Base-by-base conservation (phyloP, 768 basidiomycete genomes). In the Chalciporus piperatus region DNA sequence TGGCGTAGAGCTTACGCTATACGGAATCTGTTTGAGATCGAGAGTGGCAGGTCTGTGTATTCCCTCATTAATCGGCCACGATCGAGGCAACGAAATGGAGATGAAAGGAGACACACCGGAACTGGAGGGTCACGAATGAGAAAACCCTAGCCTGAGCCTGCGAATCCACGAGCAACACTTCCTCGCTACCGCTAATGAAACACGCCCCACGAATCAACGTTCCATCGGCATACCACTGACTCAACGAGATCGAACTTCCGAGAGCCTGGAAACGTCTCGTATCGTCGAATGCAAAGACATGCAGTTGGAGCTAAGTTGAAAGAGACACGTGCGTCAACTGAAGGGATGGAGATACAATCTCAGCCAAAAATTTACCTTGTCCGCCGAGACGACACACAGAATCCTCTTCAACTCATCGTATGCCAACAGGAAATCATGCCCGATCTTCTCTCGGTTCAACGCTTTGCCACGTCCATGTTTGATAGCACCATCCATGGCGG, bases 341-440 rank as follows among this genome's bases (percentile, higher is more conserved):
- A 44, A 17, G 12, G 12, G 14, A n/a, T n/a, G n/a, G 12, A 14
- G 33, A 33, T 14, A 14, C 33, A 33, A 6, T 2, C 33, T 12
- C 33, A 10, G 12, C 22, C 22, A 33, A 14, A 14, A 14, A 33
- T 10, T 5, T 33, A 33, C 33, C 13, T 33, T 12, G 12, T 33
- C 14, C 14, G 6, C 33, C 14, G 33, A 12, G 33, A 33, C 33
- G 33, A 33, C 14, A 10, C 33, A 33, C 17, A 84, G 57, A 62
- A 78, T 72, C 2, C 76, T 73, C 54, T 74, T 79, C 10, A 67
- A 61, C 56, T 84, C 81, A 42, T 84, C 80, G 51, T 74, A 81
- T 0, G 82, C 71, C 4, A 83, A 46, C 8, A 77, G n/a, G 41
- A 72, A 69, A 6, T 75, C 68, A 3, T 69, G 60, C 0, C 78